A percentile compares a stretch with the other conserved stretches of the same genome.
Conservation (phyloP, 345 rosid species). For the Raphanus raphanistrum region DNA sequence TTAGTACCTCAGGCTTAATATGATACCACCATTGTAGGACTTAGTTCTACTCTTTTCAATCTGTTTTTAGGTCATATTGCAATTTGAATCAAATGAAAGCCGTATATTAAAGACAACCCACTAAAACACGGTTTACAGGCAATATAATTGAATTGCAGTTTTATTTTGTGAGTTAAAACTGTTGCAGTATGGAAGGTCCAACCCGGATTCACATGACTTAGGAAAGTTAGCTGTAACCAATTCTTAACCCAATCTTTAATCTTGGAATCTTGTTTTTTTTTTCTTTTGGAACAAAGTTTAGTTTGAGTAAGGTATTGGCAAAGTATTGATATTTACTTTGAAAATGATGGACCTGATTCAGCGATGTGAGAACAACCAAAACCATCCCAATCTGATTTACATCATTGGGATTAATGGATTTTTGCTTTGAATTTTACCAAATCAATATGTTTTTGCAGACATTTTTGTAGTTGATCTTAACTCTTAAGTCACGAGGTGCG, state of each 20-base stretch:
- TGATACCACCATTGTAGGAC: background rate
- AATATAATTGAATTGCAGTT: background rate
- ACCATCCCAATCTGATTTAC: background rate
- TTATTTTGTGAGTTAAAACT: background rate
- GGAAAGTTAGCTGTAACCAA: background rate
- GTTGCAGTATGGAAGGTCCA: background rate
- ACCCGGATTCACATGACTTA: background rate
- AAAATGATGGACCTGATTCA: background rate
- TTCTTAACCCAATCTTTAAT: conserved; percentile 1
- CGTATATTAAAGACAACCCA: background rate
- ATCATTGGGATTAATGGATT: background rate
- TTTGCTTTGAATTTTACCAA: background rate
- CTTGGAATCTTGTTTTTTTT: conserved; percentile 3
- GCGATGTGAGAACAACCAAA: conserved; percentile 6
- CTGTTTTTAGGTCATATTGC: background rate
- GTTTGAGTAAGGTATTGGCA: background rate
- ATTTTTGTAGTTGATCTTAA: background rate
- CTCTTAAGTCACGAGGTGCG: no score
- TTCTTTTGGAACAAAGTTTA: background rate
- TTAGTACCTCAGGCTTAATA: background rate
- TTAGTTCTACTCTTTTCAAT: background rate
- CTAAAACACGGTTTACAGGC: background rate
- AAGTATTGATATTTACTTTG: background rate
- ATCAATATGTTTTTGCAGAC: background rate
- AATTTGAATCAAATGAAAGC: background rate